A percentile compares a stretch with the other conserved stretches of the same genome.
These are phyloP conservation scores for Cucurbita moschata DNA, from an alignment of 306 rosid species.

Conservation along the genomic window DNA sequence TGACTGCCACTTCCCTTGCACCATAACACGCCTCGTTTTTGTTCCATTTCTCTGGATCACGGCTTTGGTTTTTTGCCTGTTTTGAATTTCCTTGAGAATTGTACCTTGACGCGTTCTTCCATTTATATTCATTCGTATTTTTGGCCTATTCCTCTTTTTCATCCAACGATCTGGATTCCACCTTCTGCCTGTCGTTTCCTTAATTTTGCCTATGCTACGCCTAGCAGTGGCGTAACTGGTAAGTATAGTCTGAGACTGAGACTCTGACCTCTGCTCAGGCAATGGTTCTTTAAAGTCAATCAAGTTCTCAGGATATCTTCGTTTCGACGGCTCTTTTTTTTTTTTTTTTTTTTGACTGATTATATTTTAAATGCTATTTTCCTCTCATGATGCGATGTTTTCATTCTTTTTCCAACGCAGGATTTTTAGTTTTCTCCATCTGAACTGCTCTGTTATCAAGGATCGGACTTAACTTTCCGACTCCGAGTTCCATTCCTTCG, in stretches of 20 bases:
- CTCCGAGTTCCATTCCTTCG: neutral
- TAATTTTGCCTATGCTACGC: neutral
- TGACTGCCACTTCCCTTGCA: neutral
- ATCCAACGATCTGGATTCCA: neutral
- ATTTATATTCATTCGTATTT: neutral
- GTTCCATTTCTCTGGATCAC: neutral
- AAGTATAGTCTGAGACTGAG: neutral
- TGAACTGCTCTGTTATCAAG: constrained; percentile 1
- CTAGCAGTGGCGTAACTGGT: neutral
- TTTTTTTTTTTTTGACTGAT: constrained; percentile 8
- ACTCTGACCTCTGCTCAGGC: neutral
- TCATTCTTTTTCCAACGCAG: constrained; percentile 11
- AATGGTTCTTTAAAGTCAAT: constrained; percentile 9
- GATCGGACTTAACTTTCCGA: neutral
- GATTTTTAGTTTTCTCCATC: neutral
- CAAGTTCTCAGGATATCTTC: neutral
- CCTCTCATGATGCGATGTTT: constrained; percentile 9
- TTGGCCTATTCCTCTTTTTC: neutral
- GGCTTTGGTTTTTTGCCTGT: neutral
- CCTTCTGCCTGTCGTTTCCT: neutral
- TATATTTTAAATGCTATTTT: neutral
- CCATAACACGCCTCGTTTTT: neutral
- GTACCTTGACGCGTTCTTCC: neutral
- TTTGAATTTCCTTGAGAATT: neutral
- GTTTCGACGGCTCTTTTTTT: constrained; percentile 35